Base-by-base conservation (phyloP, 495 filamentous ascomycete genomes). In the Penicillium steckii region DNA sequence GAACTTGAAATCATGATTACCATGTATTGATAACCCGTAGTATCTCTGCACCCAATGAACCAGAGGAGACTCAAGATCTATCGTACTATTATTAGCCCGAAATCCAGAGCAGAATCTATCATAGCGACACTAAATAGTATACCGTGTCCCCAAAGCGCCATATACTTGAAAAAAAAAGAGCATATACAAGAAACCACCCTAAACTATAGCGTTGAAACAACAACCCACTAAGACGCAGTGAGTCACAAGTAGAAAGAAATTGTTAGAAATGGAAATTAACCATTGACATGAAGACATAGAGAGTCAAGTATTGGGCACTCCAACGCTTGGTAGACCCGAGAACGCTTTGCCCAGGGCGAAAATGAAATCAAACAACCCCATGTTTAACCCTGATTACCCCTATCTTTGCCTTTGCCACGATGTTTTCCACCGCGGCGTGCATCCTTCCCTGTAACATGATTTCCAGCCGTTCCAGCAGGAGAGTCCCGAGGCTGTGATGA, bases 341-440 rank as follows among this genome's bases (percentile, higher is more conserved):
- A n/a, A n/a, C n/a, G n/a, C n/a, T n/a, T n/a, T n/a, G n/a, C n/a
- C n/a, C n/a, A n/a, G n/a, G n/a, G n/a, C n/a, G n/a, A n/a, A n/a
- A 2, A n/a, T 7, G 4, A 37, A 15, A 12, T 37, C 15, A 37
- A 37, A 37, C 4, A 37, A 7, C 7, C 4, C 33, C 33, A 13
- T 37, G 13, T 3, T n/a, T 8, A 12, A 22, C 8, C 25, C 41
- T 32, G 46, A 48, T 33, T 41, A 13, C 44, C 40, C 24, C 57
- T 47, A 4, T 60, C 54, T 30, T 38, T 55, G 2, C 54, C 60
- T 8, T 42, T 55, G 12, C 60, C 49, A 12, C 63, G 57, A 19
- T 50, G 50, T 2, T 26, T 42, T 12, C 63, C 62, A 17, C 62
- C 56, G 35, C 62, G 63, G 3, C 63, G 55, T 22, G 47, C 2